phyloP scores from a whole-genome alignment of 257 asterid species.

The Rauvolfia tetraphylla region DNA sequence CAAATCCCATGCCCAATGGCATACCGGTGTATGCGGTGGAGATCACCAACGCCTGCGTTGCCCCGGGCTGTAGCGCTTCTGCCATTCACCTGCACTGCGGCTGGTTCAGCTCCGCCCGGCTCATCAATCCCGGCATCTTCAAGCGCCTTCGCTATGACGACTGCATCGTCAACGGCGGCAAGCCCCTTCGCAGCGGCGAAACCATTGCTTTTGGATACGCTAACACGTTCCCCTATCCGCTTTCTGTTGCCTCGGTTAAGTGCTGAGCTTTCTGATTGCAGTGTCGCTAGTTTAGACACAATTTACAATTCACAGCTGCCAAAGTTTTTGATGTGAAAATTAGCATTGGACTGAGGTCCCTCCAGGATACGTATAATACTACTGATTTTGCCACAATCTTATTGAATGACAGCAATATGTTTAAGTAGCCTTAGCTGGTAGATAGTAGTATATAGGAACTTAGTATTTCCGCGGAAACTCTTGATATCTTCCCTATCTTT shows the following conservation, averaged over 20 bases:
- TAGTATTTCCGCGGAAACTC: no score
- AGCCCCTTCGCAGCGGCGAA: constrained; percentile 56
- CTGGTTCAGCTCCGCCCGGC: constrained; percentile 92
- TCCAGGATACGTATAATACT: no score
- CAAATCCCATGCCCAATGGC: constrained; percentile 73
- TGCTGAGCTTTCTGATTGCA: constrained; percentile 37
- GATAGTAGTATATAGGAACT: no score
- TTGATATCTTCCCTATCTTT: no score
- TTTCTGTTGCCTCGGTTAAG: constrained; percentile 55
- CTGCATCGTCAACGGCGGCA: constrained; percentile 78
- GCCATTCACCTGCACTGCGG: constrained; percentile 72
- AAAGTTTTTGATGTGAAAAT: neutral
- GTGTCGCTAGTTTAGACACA: neutral
- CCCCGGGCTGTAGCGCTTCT: constrained; percentile 57
- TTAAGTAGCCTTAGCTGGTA: no score
- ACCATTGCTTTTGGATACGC: constrained; percentile 76
- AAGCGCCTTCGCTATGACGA: constrained; percentile 62
- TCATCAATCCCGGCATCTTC: constrained; percentile 68
- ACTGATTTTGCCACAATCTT: neutral
- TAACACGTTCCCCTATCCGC: constrained; percentile 62
- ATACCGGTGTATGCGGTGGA: constrained; percentile 88
- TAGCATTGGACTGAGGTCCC: no score
- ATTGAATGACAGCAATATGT: no score
- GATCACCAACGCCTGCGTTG: constrained; percentile 61
- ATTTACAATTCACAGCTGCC: neutral